phyloP scores from a whole-genome alignment of 805 yeast genomes.

The Wickerhamiella allomyrinae region DNA sequence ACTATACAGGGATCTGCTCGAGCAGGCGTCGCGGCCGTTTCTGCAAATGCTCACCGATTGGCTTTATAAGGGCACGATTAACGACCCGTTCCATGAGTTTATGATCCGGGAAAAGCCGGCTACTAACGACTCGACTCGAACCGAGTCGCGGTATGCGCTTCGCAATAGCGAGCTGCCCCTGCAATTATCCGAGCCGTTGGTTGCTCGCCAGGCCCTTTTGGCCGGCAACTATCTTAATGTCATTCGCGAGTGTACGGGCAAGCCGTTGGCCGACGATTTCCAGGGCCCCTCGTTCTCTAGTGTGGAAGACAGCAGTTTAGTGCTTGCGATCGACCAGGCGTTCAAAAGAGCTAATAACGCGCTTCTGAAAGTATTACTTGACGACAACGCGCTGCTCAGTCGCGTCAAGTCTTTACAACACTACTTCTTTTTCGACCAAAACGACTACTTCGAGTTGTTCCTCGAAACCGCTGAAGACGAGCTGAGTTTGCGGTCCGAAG shows the following conservation, averaged over 20 bases:
- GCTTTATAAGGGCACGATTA: conserved; percentile 58
- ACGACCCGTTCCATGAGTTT: conserved; percentile 76
- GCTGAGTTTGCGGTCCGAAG: conserved; percentile 29
- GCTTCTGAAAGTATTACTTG: conserved; percentile 41
- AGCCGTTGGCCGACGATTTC: conserved; percentile 14
- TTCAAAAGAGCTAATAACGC: conserved; percentile 53
- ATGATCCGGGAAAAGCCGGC: conserved; percentile 36
- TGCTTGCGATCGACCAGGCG: conserved; percentile 42
- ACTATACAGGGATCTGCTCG: conserved; percentile 40
- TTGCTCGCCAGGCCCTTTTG: conserved; percentile 51
- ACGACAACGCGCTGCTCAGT: conserved; percentile 41
- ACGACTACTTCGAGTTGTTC: conserved; percentile 39
- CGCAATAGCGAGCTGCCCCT: conserved; percentile 61
- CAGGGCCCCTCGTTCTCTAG: conserved; percentile 16
- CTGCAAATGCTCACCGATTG: conserved; percentile 59
- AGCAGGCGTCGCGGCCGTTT: conserved; percentile 47
- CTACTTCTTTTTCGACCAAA: conserved; percentile 42
- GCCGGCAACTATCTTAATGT: conserved; percentile 82
- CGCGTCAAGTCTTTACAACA: conserved; percentile 39
- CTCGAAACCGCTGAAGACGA: conserved; percentile 39
- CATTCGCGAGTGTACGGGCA: conserved; percentile 43
- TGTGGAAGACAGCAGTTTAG: conserved; percentile 33
- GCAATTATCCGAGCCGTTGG: conserved; percentile 39
- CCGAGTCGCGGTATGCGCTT: conserved; percentile 42
- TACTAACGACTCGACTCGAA: conserved; percentile 17